Base-by-base conservation (phyloP, 2,329 filamentous ascomycete genomes). In the Rutstroemia sp. region DNA sequence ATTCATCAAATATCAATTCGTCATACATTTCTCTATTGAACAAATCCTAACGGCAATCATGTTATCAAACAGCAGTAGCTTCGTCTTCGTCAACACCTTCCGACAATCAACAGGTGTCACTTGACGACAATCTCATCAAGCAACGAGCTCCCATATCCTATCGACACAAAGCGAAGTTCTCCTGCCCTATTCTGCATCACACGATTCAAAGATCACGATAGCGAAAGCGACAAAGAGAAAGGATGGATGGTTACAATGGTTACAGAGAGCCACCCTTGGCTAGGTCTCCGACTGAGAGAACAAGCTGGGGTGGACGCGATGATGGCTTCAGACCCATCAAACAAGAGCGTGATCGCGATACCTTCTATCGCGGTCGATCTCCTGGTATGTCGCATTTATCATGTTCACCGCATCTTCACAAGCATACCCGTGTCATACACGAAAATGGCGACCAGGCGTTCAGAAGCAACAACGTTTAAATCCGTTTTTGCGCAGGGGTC, bases 351-450 rank as follows among this genome's bases (percentile, higher is more conserved):
- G 73, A 79, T 58, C 73, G 75, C 49, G 83, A 87, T 65, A 77
- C 74, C 44, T 85, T 84, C 61, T 84, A 86, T 64, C 79, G 85
- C 58, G 80, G 79, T 59, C 80, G 86, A 69, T 89, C 86, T 64
- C 86, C 86, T 70, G 84, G 86, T 89, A 78, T 69, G 84, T 79
- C 42, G 14, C 12, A 41, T 25, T 53, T 48, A 21, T 42, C 12
- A 38, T 14, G 16, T 17, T 50, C 21, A 8, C 30, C 12, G 12
- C 14, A 4, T 25, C 27, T 19, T 12, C 1, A 54, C 37, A n/a
- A 45, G 16, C 25, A 16, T 19, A 25, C 23, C 27, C 14, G 34
- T 50, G 38, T 19, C 37, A 19, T 44, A 23, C 21, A 14, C 30
- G 21, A 47, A 34, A 34, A 34, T 34, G 30, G 30, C 5, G 30